Percentiles rank a stretch among this genome's conserved stretches.
Evolutionary conservation across 495 filamentous ascomycete species (phyloP).

Genomic region (Penicillium taxi): DNA sequence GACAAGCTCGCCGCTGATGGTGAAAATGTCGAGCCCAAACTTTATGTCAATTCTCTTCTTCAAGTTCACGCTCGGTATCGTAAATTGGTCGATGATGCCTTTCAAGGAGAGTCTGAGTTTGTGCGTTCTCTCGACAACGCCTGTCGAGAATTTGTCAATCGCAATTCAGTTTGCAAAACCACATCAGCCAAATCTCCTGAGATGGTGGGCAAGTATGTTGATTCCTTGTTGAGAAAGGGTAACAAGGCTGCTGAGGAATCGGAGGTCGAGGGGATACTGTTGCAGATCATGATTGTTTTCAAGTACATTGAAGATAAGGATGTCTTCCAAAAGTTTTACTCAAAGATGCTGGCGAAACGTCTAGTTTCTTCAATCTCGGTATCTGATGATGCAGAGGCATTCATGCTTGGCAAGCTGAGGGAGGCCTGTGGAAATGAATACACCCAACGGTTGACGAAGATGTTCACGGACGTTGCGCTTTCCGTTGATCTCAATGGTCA

Average conservation of each 20-base stretch:
- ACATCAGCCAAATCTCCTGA: conserved; percentile 91
- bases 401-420: conserved; percentile 99
- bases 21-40: conserved; percentile 88
- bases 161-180: conserved; percentile 88
- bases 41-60: conserved; percentile 90
- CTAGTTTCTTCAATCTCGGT: conserved; percentile 90
- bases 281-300: conserved; percentile 99
- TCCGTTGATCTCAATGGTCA: conserved; percentile 90
- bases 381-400: conserved; percentile 94
- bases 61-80: conserved; percentile 93
- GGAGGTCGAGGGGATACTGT: conserved; percentile 80
- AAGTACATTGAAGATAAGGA: conserved; percentile 99
- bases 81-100: conserved; percentile 82
- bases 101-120: conserved; percentile 93
- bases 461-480: conserved; percentile 99
- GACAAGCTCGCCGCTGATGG: conserved; percentile 85
- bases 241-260: conserved; percentile 84
- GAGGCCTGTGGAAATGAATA: conserved; percentile 98
- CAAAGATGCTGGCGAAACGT: conserved; percentile 89
- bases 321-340: conserved; percentile 99
- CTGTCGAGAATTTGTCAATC: conserved; percentile 95
- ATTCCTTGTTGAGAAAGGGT: conserved; percentile 86
- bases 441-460: conserved; percentile 97
- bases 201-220: conserved; percentile 91
- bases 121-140: conserved; percentile 95